Evolutionary conservation across 495 filamentous ascomycete genomes (phyloP).

Genomic region (Aspergillus kassunensis): DNA sequence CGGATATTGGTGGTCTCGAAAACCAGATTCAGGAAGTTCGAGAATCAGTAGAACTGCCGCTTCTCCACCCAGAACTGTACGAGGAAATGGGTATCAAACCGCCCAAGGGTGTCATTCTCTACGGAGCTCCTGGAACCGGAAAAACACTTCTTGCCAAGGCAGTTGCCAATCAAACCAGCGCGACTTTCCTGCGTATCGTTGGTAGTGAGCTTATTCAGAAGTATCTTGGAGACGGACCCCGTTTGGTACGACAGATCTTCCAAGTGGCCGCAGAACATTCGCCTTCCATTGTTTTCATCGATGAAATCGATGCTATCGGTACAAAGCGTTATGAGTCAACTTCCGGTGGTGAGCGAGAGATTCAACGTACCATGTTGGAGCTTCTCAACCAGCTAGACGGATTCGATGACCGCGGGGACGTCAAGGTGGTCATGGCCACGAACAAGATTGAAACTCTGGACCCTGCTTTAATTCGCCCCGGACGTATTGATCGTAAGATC

Average conservation of each 20-base stretch:
- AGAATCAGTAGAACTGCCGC: conserved; percentile 92
- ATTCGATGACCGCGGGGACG: conserved; percentile 97
- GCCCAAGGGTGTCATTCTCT: conserved; percentile 98
- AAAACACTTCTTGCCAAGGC: conserved; percentile 98
- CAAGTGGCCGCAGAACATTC: conserved; percentile 95
- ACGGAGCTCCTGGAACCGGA: conserved; percentile 94
- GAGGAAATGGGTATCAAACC: conserved; percentile 99
- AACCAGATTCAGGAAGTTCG: conserved; percentile 95
- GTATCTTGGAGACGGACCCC: conserved; percentile 93
- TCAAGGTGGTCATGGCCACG: conserved; percentile 99
- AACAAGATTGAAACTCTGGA: conserved; percentile 99
- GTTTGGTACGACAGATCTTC: conserved; percentile 95
- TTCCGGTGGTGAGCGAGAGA: conserved; percentile 93
- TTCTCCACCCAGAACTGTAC: conserved; percentile 96
- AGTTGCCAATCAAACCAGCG: conserved; percentile 96
- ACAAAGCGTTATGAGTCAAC: conserved; percentile 98
- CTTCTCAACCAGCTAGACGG: conserved; percentile 97
- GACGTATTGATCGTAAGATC: conserved; percentile 98
- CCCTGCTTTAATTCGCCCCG: conserved; percentile 91
- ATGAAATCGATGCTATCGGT: conserved; percentile 98
- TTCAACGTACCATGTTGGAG: conserved; percentile 98
- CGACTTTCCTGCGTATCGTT: conserved; percentile 97
- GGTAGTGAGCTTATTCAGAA: conserved; percentile 98
- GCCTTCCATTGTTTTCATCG: conserved; percentile 97
- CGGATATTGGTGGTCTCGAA: conserved; percentile 96